Conservation (phyloP, 148 eudicot species). For the Tetragonia tetragonoides region DNA sequence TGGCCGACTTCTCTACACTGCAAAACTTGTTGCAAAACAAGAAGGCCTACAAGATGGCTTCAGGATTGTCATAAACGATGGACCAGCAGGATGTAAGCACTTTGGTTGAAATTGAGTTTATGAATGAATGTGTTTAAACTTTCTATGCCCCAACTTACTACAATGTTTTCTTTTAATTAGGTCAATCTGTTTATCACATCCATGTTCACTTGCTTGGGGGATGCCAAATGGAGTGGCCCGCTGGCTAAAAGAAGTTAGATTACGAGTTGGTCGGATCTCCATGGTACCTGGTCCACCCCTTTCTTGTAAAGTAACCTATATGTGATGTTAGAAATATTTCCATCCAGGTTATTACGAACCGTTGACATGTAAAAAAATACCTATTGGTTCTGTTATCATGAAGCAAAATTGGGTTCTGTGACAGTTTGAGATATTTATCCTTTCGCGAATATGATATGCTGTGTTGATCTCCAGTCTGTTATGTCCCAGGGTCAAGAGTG, state of each 20-base stretch:
- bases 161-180: constrained; percentile 33
- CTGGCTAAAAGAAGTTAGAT: constrained; percentile 47
- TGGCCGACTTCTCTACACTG: constrained; percentile 46
- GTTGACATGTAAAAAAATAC: not conserved
- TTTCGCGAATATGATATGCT: not conserved
- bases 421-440: not conserved
- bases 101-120: constrained; percentile 4
- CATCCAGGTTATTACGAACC: not conserved
- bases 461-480: too few species aligned
- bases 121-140: not conserved
- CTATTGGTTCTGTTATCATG: not conserved
- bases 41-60: too few species aligned
- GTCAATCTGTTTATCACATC: constrained; percentile 93
- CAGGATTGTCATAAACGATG: too few species aligned
- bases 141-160: constrained; percentile 14
- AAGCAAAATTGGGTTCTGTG: not conserved
- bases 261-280: not conserved
- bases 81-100: not conserved
- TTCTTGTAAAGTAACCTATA: constrained; percentile 6
- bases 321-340: not conserved
- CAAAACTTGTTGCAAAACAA: too few species aligned
- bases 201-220: constrained; percentile 93
- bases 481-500: too few species aligned
- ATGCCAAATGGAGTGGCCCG: constrained; percentile 96
- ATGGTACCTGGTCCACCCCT: not conserved